Evolutionary conservation across 2,329 filamentous ascomycete genomes (phyloP), one percentile per base, ranked within the genome.

Genomic region (Alternaria infectoria): DNA sequence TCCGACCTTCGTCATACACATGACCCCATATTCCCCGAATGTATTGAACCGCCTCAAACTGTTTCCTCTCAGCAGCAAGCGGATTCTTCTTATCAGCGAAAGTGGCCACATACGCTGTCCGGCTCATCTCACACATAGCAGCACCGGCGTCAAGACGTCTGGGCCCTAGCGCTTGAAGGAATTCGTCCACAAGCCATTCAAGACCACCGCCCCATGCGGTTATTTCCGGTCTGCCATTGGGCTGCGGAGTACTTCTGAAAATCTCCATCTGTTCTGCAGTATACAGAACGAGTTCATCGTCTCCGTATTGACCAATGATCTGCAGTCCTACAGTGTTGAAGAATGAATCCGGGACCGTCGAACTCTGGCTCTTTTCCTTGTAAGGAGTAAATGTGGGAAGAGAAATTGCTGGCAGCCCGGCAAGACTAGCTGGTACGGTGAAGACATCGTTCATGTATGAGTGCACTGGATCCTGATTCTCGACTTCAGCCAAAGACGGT

Each of bases 401-500:
- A 69, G 91, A 97, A 54, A 97, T 87, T 11, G 94, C 92, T 4
- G 96, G 96, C 59, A 99, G 82, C 0, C 96, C 96, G 0, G 95
- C 96, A 68, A 99, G 83, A 81, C 93, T 97, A 3, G 95, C 93
- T 2, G 96, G 96, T 2, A 99, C 95, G 0, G 96, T 98, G 73
- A 98, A 95, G 2, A 98, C 91, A 81, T 99, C 96, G 74, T 96
- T 97, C 84, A 92, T 91, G 76, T 97, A 98, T 2, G 87, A 87
- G 71, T 95, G 89, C n/a, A 97, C 81, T 0, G 86, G 80, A 15
- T 81, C 79, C 77, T 88, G 84, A 10, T 79, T 73, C 64, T 82
- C 71, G 32, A 96, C 76, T 6, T 89, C 85, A 4, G 85, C 82
- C 7, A 96, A 76, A 7, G 79, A 83, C 0, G 93, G 93, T 9